These are phyloP conservation scores for Coleophoma eucalyptorum DNA, from an alignment of 2,329 filamentous ascomycete species.

Conservation along the genomic window DNA sequence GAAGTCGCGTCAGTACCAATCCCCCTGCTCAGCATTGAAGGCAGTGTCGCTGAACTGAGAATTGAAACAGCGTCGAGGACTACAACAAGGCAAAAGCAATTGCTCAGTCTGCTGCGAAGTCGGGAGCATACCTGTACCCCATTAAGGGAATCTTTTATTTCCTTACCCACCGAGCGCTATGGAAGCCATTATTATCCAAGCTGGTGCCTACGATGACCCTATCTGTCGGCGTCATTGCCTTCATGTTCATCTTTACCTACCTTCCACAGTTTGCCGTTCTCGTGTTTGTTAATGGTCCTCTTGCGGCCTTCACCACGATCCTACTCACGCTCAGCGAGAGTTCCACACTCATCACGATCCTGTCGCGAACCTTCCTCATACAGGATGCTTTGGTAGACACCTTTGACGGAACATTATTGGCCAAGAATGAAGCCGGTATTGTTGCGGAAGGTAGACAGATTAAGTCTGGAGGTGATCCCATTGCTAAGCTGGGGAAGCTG, in stretches of 20 bases:
- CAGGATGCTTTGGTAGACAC: slow-evolving; percentile 82
- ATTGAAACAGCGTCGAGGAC: slow-evolving; percentile 57
- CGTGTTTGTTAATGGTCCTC: slow-evolving; percentile 78
- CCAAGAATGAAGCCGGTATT: slow-evolving; percentile 49
- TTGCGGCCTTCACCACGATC: slow-evolving; percentile 70
- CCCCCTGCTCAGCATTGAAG: background rate
- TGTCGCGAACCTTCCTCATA: slow-evolving; percentile 69
- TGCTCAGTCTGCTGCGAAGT: slow-evolving; percentile 66
- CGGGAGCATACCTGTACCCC: slow-evolving; percentile 81
- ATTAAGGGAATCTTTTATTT: slow-evolving; percentile 67
- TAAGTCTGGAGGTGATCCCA: slow-evolving; percentile 54
- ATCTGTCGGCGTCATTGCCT: slow-evolving; percentile 65
- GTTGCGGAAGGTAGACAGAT: slow-evolving; percentile 74
- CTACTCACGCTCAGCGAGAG: slow-evolving; percentile 64
- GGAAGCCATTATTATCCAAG: slow-evolving; percentile 54
- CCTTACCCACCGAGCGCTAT: slow-evolving; percentile 48
- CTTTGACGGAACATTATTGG: slow-evolving; percentile 71
- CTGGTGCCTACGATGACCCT: slow-evolving; percentile 62
- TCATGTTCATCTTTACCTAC: slow-evolving; percentile 89
- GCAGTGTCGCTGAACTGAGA: slow-evolving; percentile 9
- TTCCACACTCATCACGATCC: slow-evolving; percentile 50
- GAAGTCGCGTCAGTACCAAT: slow-evolving; percentile 27
- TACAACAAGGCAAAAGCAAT: slow-evolving; percentile 61
- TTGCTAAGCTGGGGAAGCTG: slow-evolving; percentile 50
- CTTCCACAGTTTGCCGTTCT: slow-evolving; percentile 79